Evolutionary conservation across 306 rosid genomes (phyloP).

Genomic region (Acmispon strigosus): DNA sequence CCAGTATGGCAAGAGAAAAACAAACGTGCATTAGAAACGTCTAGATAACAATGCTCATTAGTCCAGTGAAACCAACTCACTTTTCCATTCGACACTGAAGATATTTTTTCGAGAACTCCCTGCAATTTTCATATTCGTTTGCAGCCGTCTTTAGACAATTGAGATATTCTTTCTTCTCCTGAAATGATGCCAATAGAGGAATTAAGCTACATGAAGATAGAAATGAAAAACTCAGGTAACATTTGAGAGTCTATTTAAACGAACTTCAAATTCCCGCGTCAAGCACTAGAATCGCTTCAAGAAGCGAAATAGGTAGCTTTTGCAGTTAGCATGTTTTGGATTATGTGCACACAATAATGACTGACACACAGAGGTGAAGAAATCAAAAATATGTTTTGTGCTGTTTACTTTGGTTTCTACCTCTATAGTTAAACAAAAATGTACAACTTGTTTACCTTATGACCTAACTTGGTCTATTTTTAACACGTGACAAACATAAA

Average conservation of each 20-base stretch:
- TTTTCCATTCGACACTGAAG: constrained; percentile 86
- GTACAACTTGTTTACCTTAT: background rate
- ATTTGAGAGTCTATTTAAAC: too few species aligned
- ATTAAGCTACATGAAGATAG: background rate
- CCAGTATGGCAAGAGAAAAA: background rate
- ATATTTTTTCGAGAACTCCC: constrained; percentile 72
- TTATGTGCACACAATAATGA: too few species aligned
- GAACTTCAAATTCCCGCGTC: too few species aligned
- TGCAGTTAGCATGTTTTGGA: background rate
- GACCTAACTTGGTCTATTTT: background rate
- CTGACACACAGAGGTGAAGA: too few species aligned
- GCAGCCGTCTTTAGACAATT: constrained; percentile 62
- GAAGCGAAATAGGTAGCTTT: background rate
- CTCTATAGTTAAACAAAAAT: background rate
- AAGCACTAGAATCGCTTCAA: too few species aligned
- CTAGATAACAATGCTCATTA: background rate
- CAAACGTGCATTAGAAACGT: background rate
- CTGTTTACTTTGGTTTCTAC: background rate
- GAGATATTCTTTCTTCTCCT: constrained; percentile 89
- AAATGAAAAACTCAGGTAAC: background rate
- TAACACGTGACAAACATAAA: background rate
- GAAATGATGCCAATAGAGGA: constrained; percentile 21
- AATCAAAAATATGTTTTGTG: background rate
- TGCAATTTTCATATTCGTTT: constrained; percentile 75
- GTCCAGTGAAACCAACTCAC: constrained; percentile 43